Evolutionary conservation across 129 eudicot genomes (phyloP).

Genomic region (Heracleum sosnowskyi): DNA sequence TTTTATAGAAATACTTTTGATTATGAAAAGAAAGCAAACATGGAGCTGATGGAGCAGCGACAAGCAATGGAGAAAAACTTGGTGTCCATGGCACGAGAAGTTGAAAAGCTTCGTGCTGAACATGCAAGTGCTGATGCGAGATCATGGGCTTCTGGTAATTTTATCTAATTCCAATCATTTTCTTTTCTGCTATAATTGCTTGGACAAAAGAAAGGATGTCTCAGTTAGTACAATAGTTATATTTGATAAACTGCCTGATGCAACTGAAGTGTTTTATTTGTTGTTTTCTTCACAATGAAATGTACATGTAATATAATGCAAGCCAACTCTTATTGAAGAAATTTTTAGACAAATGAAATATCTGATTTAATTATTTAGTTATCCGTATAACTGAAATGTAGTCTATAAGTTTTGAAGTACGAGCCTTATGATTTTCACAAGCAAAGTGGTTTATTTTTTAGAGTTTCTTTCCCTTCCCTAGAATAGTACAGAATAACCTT

Average conservation of each 20-base stretch:
- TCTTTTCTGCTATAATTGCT: constrained; percentile 2
- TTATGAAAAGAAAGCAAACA: constrained; percentile 77
- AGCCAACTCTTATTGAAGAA: neutral
- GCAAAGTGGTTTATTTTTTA: neutral
- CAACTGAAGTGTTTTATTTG: neutral
- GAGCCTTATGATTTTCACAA: neutral
- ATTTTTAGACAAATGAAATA: neutral
- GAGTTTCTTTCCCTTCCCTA: neutral
- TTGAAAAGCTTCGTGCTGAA: constrained; percentile 83
- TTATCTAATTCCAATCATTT: constrained; percentile 8
- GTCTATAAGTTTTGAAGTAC: neutral
- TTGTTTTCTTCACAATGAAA: neutral
- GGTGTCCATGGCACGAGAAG: constrained; percentile 80
- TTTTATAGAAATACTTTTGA: constrained; percentile 69
- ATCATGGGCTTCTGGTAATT: constrained; percentile 64
- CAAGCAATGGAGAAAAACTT: constrained; percentile 80
- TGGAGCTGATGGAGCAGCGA: constrained; percentile 78
- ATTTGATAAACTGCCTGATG: neutral
- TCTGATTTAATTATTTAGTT: neutral
- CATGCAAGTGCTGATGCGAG: constrained; percentile 54
- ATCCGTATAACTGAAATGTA: neutral
- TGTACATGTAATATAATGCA: neutral
- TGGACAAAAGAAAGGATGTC: neutral
- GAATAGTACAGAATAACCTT: neutral
- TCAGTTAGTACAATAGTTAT: neutral